phyloP scores from a whole-genome alignment of 2,329 filamentous ascomycete species.

The Phaeomoniella chlamydospora region DNA sequence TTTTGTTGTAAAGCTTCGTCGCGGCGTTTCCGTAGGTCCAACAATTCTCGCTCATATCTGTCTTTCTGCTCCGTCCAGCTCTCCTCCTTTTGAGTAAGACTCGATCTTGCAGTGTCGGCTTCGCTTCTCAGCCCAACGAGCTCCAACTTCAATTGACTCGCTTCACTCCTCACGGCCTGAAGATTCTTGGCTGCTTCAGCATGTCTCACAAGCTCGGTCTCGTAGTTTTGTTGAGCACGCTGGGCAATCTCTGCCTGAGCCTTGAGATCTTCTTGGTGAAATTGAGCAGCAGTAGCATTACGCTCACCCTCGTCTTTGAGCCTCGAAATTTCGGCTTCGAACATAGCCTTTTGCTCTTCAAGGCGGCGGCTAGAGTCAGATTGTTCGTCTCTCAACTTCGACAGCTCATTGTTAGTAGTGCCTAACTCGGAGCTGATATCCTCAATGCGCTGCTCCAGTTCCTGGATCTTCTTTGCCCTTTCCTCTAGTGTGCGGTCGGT shows the following conservation, averaged over 20 bases:
- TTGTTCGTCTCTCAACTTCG: slow-evolving; percentile 64
- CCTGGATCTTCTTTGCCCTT: slow-evolving; percentile 66
- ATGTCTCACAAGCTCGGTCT: slow-evolving; percentile 86
- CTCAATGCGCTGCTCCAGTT: slow-evolving; percentile 69
- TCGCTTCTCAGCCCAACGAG: slow-evolving; percentile 62
- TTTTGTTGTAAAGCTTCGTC: slow-evolving; percentile 84
- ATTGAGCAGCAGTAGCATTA: slow-evolving; percentile 63
- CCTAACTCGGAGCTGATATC: slow-evolving; percentile 73
- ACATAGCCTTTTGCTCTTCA: slow-evolving; percentile 67
- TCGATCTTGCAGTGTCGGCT: slow-evolving; percentile 70
- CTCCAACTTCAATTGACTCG: slow-evolving; percentile 70
- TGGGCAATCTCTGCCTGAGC: slow-evolving; percentile 87
- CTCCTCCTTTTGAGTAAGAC: slow-evolving; percentile 64
- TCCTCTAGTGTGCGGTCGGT: slow-evolving; percentile 61
- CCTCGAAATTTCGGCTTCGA: slow-evolving; percentile 65
- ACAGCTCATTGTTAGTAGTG: slow-evolving; percentile 69
- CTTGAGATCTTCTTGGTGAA: slow-evolving; percentile 81
- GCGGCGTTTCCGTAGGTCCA: slow-evolving; percentile 61
- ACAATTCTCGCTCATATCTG: slow-evolving; percentile 69
- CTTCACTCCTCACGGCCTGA: slow-evolving; percentile 62
- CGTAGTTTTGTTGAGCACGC: slow-evolving; percentile 88
- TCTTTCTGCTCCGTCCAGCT: slow-evolving; percentile 77
- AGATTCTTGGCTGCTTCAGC: slow-evolving; percentile 83
- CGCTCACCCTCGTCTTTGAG: slow-evolving; percentile 75
- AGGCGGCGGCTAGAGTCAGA: slow-evolving; percentile 56